phyloP scores from a whole-genome alignment of 1,284 basidiomycete species.

The Rhodotorula sp. region DNA sequence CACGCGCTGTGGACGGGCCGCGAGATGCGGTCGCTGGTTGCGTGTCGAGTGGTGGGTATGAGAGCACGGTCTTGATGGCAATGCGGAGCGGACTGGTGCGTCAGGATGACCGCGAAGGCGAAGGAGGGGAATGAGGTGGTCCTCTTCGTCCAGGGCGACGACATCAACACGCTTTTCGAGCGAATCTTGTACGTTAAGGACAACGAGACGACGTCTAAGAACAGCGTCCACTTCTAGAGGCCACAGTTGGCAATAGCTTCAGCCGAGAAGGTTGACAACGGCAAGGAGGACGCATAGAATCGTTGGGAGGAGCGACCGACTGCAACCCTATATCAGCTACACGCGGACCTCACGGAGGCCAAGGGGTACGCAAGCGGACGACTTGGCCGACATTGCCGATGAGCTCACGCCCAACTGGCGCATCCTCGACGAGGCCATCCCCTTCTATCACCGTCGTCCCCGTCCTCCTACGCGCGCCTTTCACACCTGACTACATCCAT shows the following conservation, averaged over 20 bases:
- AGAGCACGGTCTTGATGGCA: conserved; percentile 54
- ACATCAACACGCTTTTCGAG: conserved; percentile 64
- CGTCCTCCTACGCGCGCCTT: conserved; percentile 20
- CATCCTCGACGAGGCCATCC: conserved; percentile 31
- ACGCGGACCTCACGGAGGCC: background rate
- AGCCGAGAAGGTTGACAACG: background rate
- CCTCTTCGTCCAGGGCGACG: conserved; percentile 62
- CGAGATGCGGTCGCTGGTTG: conserved; percentile 58
- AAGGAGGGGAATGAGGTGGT: conserved; percentile 59
- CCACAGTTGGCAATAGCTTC: background rate
- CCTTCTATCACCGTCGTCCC: conserved; percentile 31
- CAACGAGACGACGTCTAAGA: conserved; percentile 65
- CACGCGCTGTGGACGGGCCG: conserved; percentile 53
- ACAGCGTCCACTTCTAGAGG: conserved; percentile 65
- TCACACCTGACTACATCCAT: conserved; percentile 15
- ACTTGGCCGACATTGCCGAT: conserved; percentile 48
- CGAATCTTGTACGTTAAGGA: conserved; percentile 64
- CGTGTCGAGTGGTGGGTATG: conserved; percentile 58
- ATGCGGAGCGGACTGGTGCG: conserved; percentile 56
- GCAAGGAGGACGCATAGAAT: background rate
- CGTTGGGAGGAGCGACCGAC: no score
- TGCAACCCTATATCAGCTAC: background rate
- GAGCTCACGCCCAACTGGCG: conserved; percentile 47
- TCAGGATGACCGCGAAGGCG: conserved; percentile 55
- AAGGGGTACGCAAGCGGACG: background rate